phyloP scores from a whole-genome alignment of 148 eudicot species.

The Diospyros lotus region DNA sequence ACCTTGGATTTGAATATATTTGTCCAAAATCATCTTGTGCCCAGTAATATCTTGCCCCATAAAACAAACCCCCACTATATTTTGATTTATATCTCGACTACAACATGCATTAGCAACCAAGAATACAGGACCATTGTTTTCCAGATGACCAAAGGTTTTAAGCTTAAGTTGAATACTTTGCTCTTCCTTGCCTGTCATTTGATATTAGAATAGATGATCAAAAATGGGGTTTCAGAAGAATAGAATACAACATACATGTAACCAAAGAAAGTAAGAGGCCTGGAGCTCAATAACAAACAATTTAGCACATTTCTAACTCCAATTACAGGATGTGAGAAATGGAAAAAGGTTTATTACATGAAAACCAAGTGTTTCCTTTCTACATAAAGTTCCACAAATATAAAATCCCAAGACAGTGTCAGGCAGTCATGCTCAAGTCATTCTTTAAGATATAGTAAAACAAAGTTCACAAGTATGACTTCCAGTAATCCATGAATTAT shows the following conservation, averaged over 20 bases:
- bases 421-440: background rate
- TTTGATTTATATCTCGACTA: conserved; percentile 51
- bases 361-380: background rate
- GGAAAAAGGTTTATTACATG: background rate
- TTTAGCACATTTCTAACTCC: background rate
- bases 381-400: background rate
- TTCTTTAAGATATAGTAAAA: background rate
- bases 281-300: conserved; percentile 5
- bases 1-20: conserved; percentile 54
- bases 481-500: background rate
- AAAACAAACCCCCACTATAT: conserved; percentile 66
- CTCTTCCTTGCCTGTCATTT: conserved; percentile 66
- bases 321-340: background rate
- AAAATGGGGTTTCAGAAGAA: background rate
- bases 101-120: conserved; percentile 67
- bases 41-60: conserved; percentile 73
- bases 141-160: conserved; percentile 41
- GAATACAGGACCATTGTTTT: conserved; percentile 34
- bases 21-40: conserved; percentile 52
- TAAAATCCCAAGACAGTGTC: background rate
- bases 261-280: background rate
- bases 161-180: conserved; percentile 54
- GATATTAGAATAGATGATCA: conserved; percentile 3
- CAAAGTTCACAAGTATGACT: background rate
- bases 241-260: background rate